Evolutionary conservation across 495 filamentous ascomycete genomes (phyloP).

Genomic region (Thermochaetoides thermophila): DNA sequence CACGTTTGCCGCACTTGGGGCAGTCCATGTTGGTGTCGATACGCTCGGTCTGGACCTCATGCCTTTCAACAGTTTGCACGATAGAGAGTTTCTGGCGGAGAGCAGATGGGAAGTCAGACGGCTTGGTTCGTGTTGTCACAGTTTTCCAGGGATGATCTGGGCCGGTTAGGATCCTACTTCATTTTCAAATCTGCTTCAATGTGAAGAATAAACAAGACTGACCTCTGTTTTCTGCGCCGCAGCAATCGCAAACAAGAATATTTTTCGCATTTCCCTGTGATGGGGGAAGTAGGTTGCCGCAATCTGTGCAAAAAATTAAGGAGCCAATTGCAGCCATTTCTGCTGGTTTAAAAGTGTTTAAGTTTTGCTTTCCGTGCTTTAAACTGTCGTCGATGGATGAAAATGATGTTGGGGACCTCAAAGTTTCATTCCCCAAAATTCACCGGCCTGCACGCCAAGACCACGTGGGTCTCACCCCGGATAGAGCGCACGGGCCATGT

Average conservation of each 20-base stretch:
- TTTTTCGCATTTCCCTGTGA: slow-evolving; percentile 60
- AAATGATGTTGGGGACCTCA: too few species aligned
- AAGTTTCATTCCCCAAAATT: too few species aligned
- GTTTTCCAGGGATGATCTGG: slow-evolving; percentile 68
- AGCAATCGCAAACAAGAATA: slow-evolving; percentile 68
- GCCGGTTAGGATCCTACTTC: too few species aligned
- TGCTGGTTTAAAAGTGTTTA: neutral
- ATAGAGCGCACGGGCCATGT: too few species aligned
- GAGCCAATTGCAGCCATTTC: slow-evolving; percentile 77
- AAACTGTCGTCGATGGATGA: neutral
- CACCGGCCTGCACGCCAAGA: too few species aligned
- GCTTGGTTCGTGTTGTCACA: slow-evolving; percentile 69
- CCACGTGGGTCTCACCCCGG: too few species aligned
- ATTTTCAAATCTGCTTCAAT: too few species aligned
- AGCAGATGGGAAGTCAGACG: slow-evolving; percentile 73
- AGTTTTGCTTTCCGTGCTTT: neutral
- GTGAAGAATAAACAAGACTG: too few species aligned
- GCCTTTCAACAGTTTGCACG: slow-evolving; percentile 65
- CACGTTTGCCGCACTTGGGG: slow-evolving; percentile 61
- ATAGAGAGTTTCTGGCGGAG: slow-evolving; percentile 72
- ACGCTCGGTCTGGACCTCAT: slow-evolving; percentile 65
- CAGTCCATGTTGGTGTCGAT: slow-evolving; percentile 55
- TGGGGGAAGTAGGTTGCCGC: slow-evolving; percentile 75
- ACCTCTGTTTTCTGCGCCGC: slow-evolving; percentile 76
- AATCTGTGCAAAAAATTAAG: slow-evolving; percentile 85